A percentile compares a stretch with the other conserved stretches of the same genome.
Evolutionary conservation across 1,284 basidiomycete species (phyloP).

Genomic region (Vanrija sp.): DNA sequence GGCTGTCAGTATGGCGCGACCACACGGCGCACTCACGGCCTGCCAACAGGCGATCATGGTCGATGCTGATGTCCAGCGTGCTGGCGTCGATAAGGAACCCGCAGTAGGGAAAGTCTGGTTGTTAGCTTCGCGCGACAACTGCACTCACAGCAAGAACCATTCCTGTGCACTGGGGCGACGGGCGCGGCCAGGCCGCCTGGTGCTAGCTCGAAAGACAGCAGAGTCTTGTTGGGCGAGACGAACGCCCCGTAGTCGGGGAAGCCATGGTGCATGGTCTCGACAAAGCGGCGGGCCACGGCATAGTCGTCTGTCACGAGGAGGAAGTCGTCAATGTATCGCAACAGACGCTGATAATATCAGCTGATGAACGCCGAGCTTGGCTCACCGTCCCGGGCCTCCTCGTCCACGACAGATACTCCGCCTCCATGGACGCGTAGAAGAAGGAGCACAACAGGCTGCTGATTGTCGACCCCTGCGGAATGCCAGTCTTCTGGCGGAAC

Average conservation of each 20-base stretch:
- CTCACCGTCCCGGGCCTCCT: constrained; percentile 62
- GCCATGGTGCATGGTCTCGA: constrained; percentile 74
- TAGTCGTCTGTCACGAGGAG: constrained; percentile 74
- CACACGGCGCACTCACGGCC: constrained; percentile 53
- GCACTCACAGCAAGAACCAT: constrained; percentile 14
- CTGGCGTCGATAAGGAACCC: constrained; percentile 71
- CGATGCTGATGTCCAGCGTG: constrained; percentile 68
- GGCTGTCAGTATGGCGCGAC: neutral
- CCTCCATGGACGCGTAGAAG: constrained; percentile 90
- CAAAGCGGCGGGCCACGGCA: constrained; percentile 63
- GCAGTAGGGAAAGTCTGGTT: constrained; percentile 82
- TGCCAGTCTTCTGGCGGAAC: constrained; percentile 73
- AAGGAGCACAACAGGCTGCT: constrained; percentile 86
- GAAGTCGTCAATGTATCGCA: constrained; percentile 92
- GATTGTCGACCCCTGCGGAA: constrained; percentile 91
- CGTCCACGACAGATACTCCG: constrained; percentile 58
- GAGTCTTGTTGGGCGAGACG: constrained; percentile 80
- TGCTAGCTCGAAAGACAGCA: constrained; percentile 53
- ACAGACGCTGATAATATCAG: constrained; percentile 58
- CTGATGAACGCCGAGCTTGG: constrained; percentile 5
- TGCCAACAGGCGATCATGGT: constrained; percentile 62
- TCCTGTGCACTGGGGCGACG: constrained; percentile 9
- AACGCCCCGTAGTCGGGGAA: constrained; percentile 91
- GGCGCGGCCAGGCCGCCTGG: constrained; percentile 21
- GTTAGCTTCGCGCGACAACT: constrained; percentile 1